phyloP scores from a whole-genome alignment of 1,139 yeast species.

The Blastobotrys arbuscula region DNA sequence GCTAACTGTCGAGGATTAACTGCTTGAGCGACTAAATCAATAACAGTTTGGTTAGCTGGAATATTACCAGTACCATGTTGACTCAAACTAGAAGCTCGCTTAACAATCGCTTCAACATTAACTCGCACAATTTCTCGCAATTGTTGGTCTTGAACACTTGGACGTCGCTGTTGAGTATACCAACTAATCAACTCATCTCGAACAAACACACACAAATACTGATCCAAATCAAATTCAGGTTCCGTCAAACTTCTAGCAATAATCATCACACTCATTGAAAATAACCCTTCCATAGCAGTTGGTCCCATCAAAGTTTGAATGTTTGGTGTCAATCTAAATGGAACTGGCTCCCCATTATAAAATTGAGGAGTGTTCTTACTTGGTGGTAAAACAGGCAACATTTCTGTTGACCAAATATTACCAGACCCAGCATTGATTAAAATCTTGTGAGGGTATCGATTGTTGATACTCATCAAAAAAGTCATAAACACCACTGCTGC shows the following conservation, averaged over 20 bases:
- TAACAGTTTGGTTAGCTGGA: conserved; percentile 88
- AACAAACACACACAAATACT: conserved; percentile 83
- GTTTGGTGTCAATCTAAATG: conserved; percentile 94
- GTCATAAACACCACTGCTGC: conserved; percentile 94
- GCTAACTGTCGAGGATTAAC: conserved; percentile 95
- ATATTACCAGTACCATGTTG: conserved; percentile 68
- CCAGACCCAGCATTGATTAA: conserved; percentile 80
- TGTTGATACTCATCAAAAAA: conserved; percentile 89
- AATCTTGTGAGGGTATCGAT: conserved; percentile 91
- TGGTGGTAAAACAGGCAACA: conserved; percentile 62
- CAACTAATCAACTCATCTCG: conserved; percentile 93
- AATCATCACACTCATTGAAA: conserved; percentile 76
- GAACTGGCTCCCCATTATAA: conserved; percentile 91
- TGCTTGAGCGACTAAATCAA: conserved; percentile 90
- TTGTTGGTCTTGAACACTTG: conserved; percentile 69
- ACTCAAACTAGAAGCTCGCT: conserved; percentile 58
- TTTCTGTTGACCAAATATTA: conserved; percentile 88
- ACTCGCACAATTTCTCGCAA: conserved; percentile 80
- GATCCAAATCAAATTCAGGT: conserved; percentile 73
- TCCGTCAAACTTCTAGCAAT: conserved; percentile 87
- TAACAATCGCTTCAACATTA: conserved; percentile 80
- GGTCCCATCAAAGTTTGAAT: conserved; percentile 92
- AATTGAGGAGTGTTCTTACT: conserved; percentile 78
- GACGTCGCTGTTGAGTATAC: conserved; percentile 73
- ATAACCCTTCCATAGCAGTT: conserved; percentile 83